phyloP scores from a whole-genome alignment of 306 rosid species.

The Cucumis hystrix region DNA sequence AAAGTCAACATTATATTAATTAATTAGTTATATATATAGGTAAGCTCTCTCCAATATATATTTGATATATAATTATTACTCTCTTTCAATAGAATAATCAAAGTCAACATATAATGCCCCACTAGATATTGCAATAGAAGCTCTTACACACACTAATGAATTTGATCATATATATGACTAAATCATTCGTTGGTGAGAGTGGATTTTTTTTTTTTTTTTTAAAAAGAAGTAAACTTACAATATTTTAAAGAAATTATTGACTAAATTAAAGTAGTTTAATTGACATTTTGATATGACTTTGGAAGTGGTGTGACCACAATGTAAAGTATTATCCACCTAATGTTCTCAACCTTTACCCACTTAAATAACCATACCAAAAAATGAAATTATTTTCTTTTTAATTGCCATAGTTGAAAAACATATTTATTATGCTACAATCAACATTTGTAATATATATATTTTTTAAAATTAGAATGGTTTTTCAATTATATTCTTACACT shows the following conservation, averaged over 20 bases:
- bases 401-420: too few species aligned
- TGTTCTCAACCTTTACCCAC: background rate
- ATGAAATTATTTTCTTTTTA: too few species aligned
- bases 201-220: background rate
- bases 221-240: background rate
- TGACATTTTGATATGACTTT: background rate
- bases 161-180: background rate
- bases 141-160: background rate
- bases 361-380: too few species aligned
- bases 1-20: background rate
- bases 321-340: background rate
- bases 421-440: too few species aligned
- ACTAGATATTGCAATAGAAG: background rate
- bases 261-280: background rate
- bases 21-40: too few species aligned
- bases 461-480: too few species aligned
- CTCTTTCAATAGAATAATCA: background rate
- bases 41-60: background rate
- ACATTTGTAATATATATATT: too few species aligned
- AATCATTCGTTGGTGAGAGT: background rate
- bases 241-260: background rate
- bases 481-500: too few species aligned
- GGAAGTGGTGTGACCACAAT: conserved; percentile 1
- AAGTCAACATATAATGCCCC: background rate
- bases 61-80: background rate